Conservation (phyloP, 1,284 basidiomycete species). For the Cryptococcus floricola region DNA sequence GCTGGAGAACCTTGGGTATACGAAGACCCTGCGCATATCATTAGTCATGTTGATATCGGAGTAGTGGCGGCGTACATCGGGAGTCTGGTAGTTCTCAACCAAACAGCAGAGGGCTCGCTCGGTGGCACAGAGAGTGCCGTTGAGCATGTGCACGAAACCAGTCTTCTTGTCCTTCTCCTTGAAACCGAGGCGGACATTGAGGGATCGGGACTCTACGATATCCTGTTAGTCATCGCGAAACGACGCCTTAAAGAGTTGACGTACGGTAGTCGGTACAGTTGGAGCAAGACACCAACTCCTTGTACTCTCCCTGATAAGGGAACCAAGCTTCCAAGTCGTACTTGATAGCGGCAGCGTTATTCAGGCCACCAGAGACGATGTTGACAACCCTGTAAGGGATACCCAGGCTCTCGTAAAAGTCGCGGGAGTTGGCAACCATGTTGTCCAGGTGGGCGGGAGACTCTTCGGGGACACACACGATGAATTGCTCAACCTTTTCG, state of each 20-base stretch:
- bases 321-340: conserved; percentile 99
- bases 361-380: conserved; percentile 95
- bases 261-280: conserved; percentile 93
- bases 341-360: conserved; percentile 95
- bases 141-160: conserved; percentile 94
- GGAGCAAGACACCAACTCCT: conserved; percentile 87
- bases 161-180: conserved; percentile 81
- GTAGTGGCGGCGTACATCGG: conserved; percentile 61
- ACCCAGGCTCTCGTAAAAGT: conserved; percentile 90
- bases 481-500: conserved; percentile 97
- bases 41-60: background rate
- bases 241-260: conserved; percentile 41
- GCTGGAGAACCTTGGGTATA: conserved; percentile 81
- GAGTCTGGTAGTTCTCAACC: conserved; percentile 98
- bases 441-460: conserved; percentile 91
- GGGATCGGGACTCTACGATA: conserved; percentile 71
- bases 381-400: conserved; percentile 87
- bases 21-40: conserved; percentile 63
- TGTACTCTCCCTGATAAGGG: conserved; percentile 94
- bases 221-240: conserved; percentile 5
- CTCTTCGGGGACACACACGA: conserved; percentile 87
- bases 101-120: conserved; percentile 94
- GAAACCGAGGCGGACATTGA: conserved; percentile 85
- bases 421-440: conserved; percentile 87
- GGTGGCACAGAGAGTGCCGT: conserved; percentile 95